Conservation (phyloP, 148 eudicot species). For the Nyssa sinensis region DNA sequence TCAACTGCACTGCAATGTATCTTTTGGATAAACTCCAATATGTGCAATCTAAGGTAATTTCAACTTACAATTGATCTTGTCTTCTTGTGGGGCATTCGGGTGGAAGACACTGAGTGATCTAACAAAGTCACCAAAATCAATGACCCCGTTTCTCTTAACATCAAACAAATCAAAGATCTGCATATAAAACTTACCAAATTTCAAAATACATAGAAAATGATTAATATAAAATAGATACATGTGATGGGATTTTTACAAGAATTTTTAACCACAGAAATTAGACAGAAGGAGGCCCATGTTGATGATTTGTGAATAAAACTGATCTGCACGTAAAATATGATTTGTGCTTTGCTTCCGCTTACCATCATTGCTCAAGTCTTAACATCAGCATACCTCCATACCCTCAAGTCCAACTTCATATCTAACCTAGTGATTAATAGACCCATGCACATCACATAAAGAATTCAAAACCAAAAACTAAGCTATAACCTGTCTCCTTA, state of each 20-base stretch:
- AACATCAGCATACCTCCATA: background rate
- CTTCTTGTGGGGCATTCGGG: conserved; percentile 83
- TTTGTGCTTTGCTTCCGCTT: background rate
- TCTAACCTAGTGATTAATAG: background rate
- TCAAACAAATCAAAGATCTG: conserved; percentile 96
- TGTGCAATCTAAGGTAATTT: background rate
- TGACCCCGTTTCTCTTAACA: conserved; percentile 74
- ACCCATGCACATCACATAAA: background rate
- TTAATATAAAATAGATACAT: background rate
- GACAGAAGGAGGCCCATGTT: background rate
- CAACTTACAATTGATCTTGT: conserved; percentile 79
- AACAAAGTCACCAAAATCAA: conserved; percentile 94
- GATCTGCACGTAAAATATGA: background rate
- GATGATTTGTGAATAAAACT: too few relatives aligned
- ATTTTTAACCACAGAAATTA: background rate
- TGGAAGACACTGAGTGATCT: conserved; percentile 81
- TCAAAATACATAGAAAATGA: background rate
- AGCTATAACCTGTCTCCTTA: background rate
- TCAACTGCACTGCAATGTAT: background rate
- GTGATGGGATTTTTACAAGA: background rate
- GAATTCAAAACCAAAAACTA: background rate
- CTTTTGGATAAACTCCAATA: background rate
- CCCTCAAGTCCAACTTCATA: background rate
- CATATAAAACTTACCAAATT: conserved; percentile 6
- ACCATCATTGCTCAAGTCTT: background rate